Percentiles rank a stretch among this genome's conserved stretches.
These are phyloP conservation scores for Bathelium albidoporum DNA, from an alignment of 495 filamentous ascomycete genomes.

Conservation along the genomic window DNA sequence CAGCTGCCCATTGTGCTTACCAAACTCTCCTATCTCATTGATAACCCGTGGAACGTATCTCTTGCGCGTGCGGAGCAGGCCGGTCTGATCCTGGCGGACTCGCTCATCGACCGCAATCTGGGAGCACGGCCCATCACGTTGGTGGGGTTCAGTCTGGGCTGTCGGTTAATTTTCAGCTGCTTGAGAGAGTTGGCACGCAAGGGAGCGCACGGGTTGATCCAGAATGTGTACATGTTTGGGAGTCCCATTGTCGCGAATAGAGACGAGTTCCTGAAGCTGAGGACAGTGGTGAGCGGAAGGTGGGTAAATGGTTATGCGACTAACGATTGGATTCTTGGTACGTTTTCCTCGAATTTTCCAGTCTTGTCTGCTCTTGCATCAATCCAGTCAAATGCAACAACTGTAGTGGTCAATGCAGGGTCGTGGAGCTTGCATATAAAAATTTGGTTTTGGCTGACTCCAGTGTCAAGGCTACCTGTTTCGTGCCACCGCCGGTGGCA, in stretches of 20 bases:
- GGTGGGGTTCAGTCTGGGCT: constrained; percentile 92
- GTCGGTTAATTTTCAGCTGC: constrained; percentile 86
- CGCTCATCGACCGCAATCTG: constrained; percentile 81
- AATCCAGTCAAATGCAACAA: too few relatives aligned
- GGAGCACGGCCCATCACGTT: constrained; percentile 86
- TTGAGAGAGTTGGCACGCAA: constrained; percentile 75
- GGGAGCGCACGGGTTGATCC: constrained; percentile 83
- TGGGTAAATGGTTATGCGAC: constrained; percentile 92
- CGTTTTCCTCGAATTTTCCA: not conserved
- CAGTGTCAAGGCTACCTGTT: constrained; percentile 67
- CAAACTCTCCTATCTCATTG: constrained; percentile 92
- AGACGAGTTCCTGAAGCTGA: constrained; percentile 77
- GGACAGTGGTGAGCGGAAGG: constrained; percentile 72
- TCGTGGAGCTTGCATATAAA: too few relatives aligned
- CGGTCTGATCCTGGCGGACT: constrained; percentile 92
- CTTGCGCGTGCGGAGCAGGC: constrained; percentile 78
- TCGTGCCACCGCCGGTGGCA: constrained; percentile 84
- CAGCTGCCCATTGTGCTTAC: constrained; percentile 85
- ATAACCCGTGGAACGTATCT: constrained; percentile 96
- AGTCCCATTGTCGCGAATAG: constrained; percentile 83
- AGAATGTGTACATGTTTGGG: constrained; percentile 93
- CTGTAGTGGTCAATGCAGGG: too few relatives aligned
- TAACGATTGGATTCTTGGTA: constrained; percentile 91
- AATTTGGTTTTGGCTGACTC: not conserved
- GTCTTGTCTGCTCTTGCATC: too few relatives aligned